Base-by-base conservation (phyloP, 371 early-diverging fungal species). In the Rhizopus stolonifer region DNA sequence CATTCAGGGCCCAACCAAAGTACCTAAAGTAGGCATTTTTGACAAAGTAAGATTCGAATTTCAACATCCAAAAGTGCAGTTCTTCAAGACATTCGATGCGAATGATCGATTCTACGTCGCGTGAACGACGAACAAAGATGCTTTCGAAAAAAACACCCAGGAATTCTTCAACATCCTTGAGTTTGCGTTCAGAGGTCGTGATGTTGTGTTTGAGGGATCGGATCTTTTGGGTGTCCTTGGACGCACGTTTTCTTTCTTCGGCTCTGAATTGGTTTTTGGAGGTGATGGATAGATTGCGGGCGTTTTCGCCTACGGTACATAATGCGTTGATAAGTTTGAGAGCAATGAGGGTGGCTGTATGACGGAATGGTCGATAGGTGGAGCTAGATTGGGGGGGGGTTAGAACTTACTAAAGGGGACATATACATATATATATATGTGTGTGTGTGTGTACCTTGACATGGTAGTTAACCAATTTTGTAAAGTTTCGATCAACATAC, bases 81-180 rank as follows among this genome's bases (percentile, higher is more conserved):
- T 88, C 90, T 39, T 74, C 77, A 2, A 92, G 67, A 59, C 93
- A 92, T 46, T 95, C 95, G 3, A 61, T 59, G n/a, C 98, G 87
- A 55, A 97, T 91, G 0, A 80, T 55, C 3, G 91, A 72, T 54
- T 93, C 93, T 1, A 86, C 87, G 69, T 97, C 98, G n/a, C 93
- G 86, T 46, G 89, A 88, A 32, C 96, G 82, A 62, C 91, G 89
- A 21, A 88, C 79, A 74, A 94, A 95, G 8, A 96, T 81, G 21
- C 90, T 87, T 22, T 85, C 83, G 69, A 88, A 90, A 43, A 89
- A 74, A 36, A 82, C 85, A 8, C 64, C 58, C 34, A 85, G 58
- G 40, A 65, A 79, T n/a, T 70, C 69, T 23, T 77, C 67, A 13
- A 84, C 52, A 13, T 65, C 58, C 32, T 65, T 58, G 7, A 65